These are phyloP conservation scores for Penicillium sp. DNA, from an alignment of 2,329 filamentous ascomycete species.

Conservation along the genomic window DNA sequence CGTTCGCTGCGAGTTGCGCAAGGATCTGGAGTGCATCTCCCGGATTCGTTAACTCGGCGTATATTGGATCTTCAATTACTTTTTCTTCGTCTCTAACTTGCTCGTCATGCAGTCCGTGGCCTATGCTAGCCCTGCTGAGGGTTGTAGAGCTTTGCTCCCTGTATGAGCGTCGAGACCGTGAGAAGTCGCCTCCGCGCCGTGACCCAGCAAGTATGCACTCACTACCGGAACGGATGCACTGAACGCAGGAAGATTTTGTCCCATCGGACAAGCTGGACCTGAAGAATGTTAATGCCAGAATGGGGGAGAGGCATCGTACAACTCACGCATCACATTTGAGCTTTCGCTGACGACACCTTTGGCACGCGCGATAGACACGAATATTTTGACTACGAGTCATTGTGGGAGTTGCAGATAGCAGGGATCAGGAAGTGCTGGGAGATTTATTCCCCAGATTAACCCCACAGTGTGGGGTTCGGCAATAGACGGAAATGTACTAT, in stretches of 20 bases:
- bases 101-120: not conserved
- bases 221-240: not conserved
- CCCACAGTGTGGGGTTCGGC: not conserved
- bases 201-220: constrained; percentile 8
- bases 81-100: not conserved
- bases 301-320: too few species aligned
- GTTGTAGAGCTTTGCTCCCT: too few species aligned
- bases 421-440: too few species aligned
- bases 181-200: constrained; percentile 11
- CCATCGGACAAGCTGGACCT: not conserved
- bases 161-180: not conserved
- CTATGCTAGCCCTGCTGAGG: not conserved
- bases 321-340: constrained; percentile 15
- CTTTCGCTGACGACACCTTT: constrained; percentile 12
- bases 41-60: constrained; percentile 6
- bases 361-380: constrained; percentile 3
- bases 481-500: not conserved
- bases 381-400: not conserved
- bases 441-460: too few species aligned
- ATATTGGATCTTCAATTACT: not conserved
- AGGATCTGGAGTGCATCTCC: constrained; percentile 8
- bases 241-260: not conserved
- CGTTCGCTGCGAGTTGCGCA: not conserved
- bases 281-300: not conserved
- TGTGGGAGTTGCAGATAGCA: not conserved